Base-by-base conservation (phyloP, 1,139 yeast species). In the Maudiozyma humilis region DNA sequence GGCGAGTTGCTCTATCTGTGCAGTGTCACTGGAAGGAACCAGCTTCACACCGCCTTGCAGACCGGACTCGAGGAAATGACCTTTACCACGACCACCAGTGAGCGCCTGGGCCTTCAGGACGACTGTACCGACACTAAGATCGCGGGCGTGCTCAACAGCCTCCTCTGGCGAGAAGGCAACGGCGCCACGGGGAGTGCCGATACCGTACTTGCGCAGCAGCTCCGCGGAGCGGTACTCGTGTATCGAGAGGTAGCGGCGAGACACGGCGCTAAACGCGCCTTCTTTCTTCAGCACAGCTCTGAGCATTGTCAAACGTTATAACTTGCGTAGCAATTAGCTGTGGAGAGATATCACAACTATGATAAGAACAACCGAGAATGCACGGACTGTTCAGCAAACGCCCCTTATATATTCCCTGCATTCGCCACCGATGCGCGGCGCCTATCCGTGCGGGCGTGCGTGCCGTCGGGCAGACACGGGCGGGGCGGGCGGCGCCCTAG, bases 51-150 rank as follows among this genome's bases (percentile, higher is more conserved):
- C 99, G 47, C 97, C 95, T 71, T 89, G 82, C 66, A 87, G 79
- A 41, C 98, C 98, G 59, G 81, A 81, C 71, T 88, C 96, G 8
- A 35, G 19, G 57, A 91, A 89, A 69, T 86, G 89, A 53, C 99
- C 99, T 70, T 91, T 91, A 72, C 99, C 99, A 71, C 99, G 83
- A 64, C 99, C 99, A 71, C 99, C 99, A 49, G 98, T 89, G 62
- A 93, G 77, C 44, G 95, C 97, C 73, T 91, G 99, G 48, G 98
- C 98, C 75, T 91, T 91, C 67, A 91, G 78, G 54, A 91, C 97
- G 71, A 91, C 73, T 57, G 87, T 95, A 59, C 79, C 79, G 53
- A 85, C 73, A 56, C 80, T 77, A 68, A 61, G 69, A 60, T 57
- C 73, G 65, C 76, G 72, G 54, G 97, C 97, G 47, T 82, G 80